These are phyloP conservation scores for Fusarium fujikuroi DNA, from an alignment of 2,329 filamentous ascomycete genomes.

Conservation along the genomic window DNA sequence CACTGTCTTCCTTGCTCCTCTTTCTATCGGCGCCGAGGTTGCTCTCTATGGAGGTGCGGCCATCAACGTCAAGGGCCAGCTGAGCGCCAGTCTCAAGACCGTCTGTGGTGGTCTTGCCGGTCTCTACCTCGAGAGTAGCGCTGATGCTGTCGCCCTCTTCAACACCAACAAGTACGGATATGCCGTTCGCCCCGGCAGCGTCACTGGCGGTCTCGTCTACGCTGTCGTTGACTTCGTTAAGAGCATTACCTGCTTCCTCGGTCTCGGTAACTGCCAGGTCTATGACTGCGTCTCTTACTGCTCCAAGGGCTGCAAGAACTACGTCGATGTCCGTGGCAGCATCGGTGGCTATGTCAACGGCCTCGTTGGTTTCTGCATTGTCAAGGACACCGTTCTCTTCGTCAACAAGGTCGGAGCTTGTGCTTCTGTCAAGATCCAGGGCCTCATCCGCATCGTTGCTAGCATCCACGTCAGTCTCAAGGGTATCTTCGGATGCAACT, in stretches of 20 bases:
- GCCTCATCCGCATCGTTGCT: conserved; percentile 50
- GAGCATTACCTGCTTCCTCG: conserved; percentile 46
- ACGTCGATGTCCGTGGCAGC: conserved; percentile 48
- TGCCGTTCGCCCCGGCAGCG: conserved; percentile 38
- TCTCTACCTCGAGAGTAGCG: conserved; percentile 48
- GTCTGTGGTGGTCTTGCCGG: conserved; percentile 47
- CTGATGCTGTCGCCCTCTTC: conserved; percentile 51
- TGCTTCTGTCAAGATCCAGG: conserved; percentile 43
- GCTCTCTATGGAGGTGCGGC: conserved; percentile 39
- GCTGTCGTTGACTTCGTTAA: conserved; percentile 42
- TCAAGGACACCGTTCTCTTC: conserved; percentile 46
- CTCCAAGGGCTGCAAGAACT: conserved; percentile 53
- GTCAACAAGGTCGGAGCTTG: conserved; percentile 42
- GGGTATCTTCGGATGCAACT: conserved; percentile 49
- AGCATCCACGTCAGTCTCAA: conserved; percentile 46
- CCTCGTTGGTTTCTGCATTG: conserved; percentile 48
- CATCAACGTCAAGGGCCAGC: conserved; percentile 41
- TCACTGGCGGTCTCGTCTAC: conserved; percentile 43
- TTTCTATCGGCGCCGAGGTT: conserved; percentile 43
- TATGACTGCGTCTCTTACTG: conserved; percentile 54
- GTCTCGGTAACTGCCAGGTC: conserved; percentile 46
- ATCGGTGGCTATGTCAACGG: conserved; percentile 46
- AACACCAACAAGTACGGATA: conserved; percentile 51
- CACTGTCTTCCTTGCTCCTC: conserved; percentile 49
- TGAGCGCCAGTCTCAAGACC: conserved; percentile 48